Conservation (phyloP, 208 protist species). For the Trypanosoma lewisi region DNA sequence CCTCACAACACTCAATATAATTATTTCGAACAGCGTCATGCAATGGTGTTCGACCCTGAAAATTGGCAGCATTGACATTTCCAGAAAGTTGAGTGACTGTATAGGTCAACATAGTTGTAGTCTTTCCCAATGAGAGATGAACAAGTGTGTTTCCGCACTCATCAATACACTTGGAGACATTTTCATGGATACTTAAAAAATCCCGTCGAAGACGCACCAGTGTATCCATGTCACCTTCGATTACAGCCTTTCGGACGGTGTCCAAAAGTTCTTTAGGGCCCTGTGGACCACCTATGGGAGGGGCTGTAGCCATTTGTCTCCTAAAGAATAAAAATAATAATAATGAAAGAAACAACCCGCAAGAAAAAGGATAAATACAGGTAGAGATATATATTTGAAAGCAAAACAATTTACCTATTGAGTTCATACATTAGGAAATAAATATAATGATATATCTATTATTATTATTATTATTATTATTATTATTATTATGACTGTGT, state of each 20-base stretch:
- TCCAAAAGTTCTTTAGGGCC: constrained; percentile 86
- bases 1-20: constrained; percentile 75
- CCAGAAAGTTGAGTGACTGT: constrained; percentile 63
- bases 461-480: constrained; percentile 5
- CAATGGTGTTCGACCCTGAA: constrained; percentile 83
- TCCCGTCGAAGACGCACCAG: constrained; percentile 62
- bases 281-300: constrained; percentile 73
- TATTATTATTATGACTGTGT: too few relatives aligned
- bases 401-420: neutral
- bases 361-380: too few relatives aligned
- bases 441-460: too few relatives aligned
- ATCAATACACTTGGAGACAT: constrained; percentile 84
- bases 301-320: neutral
- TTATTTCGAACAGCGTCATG: constrained; percentile 87
- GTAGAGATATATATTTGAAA: constrained; percentile 8
- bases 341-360: constrained; percentile 6
- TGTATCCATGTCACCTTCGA: constrained; percentile 64
- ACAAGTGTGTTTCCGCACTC: constrained; percentile 83
- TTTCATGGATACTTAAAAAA: constrained; percentile 76
- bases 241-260: constrained; percentile 63
- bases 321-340: constrained; percentile 6
- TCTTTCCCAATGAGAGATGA: constrained; percentile 78
- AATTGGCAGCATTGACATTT: constrained; percentile 75
- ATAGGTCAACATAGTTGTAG: constrained; percentile 58
- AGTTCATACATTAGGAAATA: too few relatives aligned